Conservation (phyloP, 139 green algal genomes). For the Deuterostichococcus epilithicus region DNA sequence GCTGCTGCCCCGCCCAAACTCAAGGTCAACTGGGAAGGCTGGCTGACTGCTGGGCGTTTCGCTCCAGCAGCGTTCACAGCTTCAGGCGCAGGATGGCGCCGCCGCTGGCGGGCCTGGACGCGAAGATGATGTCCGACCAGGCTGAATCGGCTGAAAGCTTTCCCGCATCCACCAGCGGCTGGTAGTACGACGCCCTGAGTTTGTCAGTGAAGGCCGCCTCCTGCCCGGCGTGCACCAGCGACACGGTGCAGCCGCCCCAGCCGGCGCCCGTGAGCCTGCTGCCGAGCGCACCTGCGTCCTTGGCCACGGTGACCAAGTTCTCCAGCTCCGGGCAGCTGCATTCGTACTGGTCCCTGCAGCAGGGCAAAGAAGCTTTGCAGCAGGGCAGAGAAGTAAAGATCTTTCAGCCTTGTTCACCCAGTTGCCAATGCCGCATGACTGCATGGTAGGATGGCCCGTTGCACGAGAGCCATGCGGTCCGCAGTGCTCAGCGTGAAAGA, state of each 20-base stretch:
- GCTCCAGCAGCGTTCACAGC: conserved; percentile 33
- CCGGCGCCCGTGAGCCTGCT: conserved; percentile 85
- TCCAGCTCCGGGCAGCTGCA: conserved; percentile 92
- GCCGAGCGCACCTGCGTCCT: conserved; percentile 68
- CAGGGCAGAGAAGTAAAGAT: too few relatives aligned
- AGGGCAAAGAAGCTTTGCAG: neutral
- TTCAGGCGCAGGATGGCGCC: conserved; percentile 49
- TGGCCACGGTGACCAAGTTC: conserved; percentile 62
- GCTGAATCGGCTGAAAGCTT: conserved; percentile 18
- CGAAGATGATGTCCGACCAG: conserved; percentile 42
- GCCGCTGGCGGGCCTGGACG: conserved; percentile 45
- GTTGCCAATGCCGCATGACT: too few relatives aligned
- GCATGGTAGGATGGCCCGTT: too few relatives aligned
- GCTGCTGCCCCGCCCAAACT: too few relatives aligned
- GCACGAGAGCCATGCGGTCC: neutral
- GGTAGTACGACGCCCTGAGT: conserved; percentile 22
- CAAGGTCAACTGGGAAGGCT: too few relatives aligned
- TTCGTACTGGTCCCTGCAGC: conserved; percentile 71
- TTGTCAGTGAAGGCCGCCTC: conserved; percentile 55
- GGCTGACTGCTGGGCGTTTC: too few relatives aligned
- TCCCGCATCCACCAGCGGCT: conserved; percentile 16
- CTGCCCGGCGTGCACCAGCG: conserved; percentile 58
- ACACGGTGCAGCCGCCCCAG: conserved; percentile 93
- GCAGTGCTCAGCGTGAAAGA: neutral
- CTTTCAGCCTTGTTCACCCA: too few relatives aligned